phyloP scores from a whole-genome alignment of 73 alveolate genomes.

The Breviolum minutum region DNA sequence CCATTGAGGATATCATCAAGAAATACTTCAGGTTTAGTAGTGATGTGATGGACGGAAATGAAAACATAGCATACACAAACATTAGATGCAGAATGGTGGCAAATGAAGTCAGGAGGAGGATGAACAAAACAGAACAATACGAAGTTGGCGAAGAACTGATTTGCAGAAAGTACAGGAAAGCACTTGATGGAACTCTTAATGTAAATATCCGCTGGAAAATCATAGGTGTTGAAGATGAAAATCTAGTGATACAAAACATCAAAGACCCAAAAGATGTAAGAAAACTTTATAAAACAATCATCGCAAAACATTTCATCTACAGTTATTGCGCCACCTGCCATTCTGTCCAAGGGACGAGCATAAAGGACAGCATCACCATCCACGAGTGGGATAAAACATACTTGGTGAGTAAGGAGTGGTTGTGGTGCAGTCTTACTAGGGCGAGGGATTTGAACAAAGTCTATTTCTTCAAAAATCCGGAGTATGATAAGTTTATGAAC shows the following conservation, averaged over 20 bases:
- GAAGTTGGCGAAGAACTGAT: neutral
- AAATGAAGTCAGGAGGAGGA: constrained; percentile 15
- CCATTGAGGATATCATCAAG: neutral
- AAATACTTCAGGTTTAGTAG: neutral
- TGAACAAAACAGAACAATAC: neutral
- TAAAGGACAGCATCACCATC: neutral
- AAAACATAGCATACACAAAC: no score
- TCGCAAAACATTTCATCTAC: neutral
- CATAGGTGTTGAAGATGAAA: neutral
- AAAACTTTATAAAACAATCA: neutral
- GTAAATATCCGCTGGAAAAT: constrained; percentile 14
- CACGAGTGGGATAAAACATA: constrained; percentile 28
- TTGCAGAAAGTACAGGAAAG: neutral
- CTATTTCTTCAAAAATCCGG: neutral
- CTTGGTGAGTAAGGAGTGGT: constrained; percentile 19
- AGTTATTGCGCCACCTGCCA: constrained; percentile 39
- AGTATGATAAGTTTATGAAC: neutral
- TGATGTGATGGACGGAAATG: neutral
- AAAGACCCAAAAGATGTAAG: neutral
- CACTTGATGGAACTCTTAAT: neutral
- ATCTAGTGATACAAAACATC: no score
- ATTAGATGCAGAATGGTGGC: neutral
- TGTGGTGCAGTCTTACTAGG: neutral
- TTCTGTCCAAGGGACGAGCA: neutral
- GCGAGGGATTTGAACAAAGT: neutral